phyloP scores from a whole-genome alignment of 768 basidiomycete species.

The Rhizopogon vesiculosus region DNA sequence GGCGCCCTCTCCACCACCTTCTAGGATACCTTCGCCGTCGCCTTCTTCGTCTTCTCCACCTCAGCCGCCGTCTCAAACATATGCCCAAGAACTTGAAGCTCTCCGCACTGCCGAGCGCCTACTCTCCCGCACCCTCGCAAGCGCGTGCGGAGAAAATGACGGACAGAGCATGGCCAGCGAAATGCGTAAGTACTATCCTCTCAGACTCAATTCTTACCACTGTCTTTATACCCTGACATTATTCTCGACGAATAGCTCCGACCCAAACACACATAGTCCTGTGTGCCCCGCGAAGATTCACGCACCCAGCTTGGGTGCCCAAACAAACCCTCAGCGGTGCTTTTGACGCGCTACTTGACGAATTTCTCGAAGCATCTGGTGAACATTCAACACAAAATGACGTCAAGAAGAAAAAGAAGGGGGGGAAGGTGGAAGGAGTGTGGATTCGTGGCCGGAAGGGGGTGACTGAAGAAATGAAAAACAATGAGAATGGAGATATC shows the following conservation, averaged over 20 bases:
- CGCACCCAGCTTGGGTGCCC: slow-evolving; percentile 43
- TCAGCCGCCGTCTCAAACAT: neutral
- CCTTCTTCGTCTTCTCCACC: slow-evolving; percentile 6
- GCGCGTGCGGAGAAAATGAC: slow-evolving; percentile 38
- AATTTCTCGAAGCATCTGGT: slow-evolving; percentile 29
- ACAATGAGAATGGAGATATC: slow-evolving; percentile 10
- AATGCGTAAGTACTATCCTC: slow-evolving; percentile 25
- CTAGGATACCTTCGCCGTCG: slow-evolving; percentile 6
- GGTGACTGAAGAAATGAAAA: neutral
- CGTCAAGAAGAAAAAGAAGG: slow-evolving; percentile 23
- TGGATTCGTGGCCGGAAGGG: slow-evolving; percentile 29
- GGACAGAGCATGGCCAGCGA: slow-evolving; percentile 34
- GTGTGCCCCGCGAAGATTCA: slow-evolving; percentile 43
- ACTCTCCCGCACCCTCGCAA: slow-evolving; percentile 40
- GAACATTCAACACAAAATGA: slow-evolving; percentile 12
- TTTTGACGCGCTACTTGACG: slow-evolving; percentile 30
- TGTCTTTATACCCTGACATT: neutral
- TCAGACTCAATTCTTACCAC: neutral
- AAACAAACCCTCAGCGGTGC: slow-evolving; percentile 36
- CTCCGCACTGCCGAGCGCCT: slow-evolving; percentile 34
- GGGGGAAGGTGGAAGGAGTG: slow-evolving; percentile 32
- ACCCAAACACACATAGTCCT: slow-evolving; percentile 45
- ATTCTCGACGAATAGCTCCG: slow-evolving; percentile 27
- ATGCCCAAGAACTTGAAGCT: slow-evolving; percentile 29
- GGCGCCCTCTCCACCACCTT: slow-evolving; percentile 16